Evolutionary conservation across 768 basidiomycete species (phyloP).

Genomic region (Punctularia strigosozonata): DNA sequence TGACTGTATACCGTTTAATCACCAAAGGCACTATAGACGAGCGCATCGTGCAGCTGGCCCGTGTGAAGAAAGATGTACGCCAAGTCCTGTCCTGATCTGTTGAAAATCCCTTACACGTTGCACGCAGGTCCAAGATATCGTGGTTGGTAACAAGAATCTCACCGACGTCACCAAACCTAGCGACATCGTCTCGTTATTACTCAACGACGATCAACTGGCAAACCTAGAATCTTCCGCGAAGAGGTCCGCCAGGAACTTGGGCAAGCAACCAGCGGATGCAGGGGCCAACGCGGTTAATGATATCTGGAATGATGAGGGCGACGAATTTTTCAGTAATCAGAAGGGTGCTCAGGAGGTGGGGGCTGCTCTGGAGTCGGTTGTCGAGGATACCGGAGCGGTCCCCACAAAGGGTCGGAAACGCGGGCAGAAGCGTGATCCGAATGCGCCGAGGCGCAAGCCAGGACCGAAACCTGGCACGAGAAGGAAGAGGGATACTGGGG

Average conservation of each 20-base stretch:
- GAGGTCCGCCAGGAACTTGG: slow-evolving; percentile 22
- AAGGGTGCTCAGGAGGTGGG: slow-evolving; percentile 14
- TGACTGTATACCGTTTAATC: slow-evolving; percentile 91
- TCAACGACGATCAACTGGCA: slow-evolving; percentile 91
- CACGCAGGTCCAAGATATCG: slow-evolving; percentile 93
- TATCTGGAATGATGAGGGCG: slow-evolving; percentile 80
- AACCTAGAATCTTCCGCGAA: slow-evolving; percentile 39
- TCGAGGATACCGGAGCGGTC: slow-evolving; percentile 1
- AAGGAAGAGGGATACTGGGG: too few relatives aligned
- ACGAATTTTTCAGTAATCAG: slow-evolving; percentile 71
- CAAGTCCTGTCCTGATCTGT: slow-evolving; percentile 2
- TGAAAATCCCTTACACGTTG: slow-evolving; percentile 4
- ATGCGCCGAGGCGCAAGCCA: too few relatives aligned
- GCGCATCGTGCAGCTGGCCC: slow-evolving; percentile 90
- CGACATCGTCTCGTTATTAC: slow-evolving; percentile 89
- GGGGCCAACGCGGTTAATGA: slow-evolving; percentile 33
- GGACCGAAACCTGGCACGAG: too few relatives aligned
- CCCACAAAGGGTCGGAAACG: slow-evolving; percentile 17
- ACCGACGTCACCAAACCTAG: slow-evolving; percentile 89
- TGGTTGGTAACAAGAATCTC: slow-evolving; percentile 94
- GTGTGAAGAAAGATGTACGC: slow-evolving; percentile 92
- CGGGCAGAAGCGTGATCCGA: slow-evolving; percentile 23
- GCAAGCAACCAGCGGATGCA: slow-evolving; percentile 22
- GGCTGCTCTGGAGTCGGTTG: slow-evolving; percentile 5
- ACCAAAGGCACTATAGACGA: slow-evolving; percentile 94